Evolutionary conservation across 1,284 basidiomycete species (phyloP).

Genomic region (Xanthoconium separans): DNA sequence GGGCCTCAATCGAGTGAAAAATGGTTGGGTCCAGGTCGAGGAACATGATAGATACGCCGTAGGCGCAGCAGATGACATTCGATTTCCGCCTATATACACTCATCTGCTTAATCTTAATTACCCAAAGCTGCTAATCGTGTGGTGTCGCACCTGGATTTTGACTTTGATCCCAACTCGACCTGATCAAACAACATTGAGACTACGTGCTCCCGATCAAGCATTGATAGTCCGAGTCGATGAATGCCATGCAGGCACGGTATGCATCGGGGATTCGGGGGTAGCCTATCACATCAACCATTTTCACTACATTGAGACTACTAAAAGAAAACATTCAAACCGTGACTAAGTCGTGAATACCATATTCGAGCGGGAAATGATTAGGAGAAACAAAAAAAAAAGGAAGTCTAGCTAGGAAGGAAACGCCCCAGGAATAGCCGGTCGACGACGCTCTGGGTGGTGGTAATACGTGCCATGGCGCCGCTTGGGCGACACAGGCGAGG

Average conservation of each 20-base stretch:
- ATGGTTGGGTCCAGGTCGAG: background rate
- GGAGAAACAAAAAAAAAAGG: background rate
- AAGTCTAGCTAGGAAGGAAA: conserved; percentile 21
- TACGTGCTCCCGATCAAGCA: too few relatives aligned
- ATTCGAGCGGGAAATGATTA: background rate
- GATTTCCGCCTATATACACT: conserved; percentile 21
- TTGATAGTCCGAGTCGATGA: too few relatives aligned
- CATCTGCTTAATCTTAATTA: conserved; percentile 31
- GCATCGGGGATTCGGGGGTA: too few relatives aligned
- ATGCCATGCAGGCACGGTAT: too few relatives aligned
- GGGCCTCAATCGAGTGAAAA: conserved; percentile 26
- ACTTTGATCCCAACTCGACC: too few relatives aligned
- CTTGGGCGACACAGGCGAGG: conserved; percentile 25
- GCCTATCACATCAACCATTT: too few relatives aligned
- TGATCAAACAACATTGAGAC: too few relatives aligned
- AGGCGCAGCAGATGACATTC: conserved; percentile 13
- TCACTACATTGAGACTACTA: too few relatives aligned
- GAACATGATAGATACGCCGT: conserved; percentile 1
- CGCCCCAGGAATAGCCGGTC: conserved; percentile 26
- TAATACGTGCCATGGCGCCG: conserved; percentile 33
- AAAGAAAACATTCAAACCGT: background rate
- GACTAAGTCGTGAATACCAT: background rate
- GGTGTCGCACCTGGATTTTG: too few relatives aligned
- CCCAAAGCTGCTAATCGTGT: background rate
- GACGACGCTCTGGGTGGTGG: conserved; percentile 34